Percentiles rank a stretch among this genome's conserved stretches.
phyloP scores from a whole-genome alignment of 2,329 filamentous ascomycete genomes.

The Colletotrichum lentis region DNA sequence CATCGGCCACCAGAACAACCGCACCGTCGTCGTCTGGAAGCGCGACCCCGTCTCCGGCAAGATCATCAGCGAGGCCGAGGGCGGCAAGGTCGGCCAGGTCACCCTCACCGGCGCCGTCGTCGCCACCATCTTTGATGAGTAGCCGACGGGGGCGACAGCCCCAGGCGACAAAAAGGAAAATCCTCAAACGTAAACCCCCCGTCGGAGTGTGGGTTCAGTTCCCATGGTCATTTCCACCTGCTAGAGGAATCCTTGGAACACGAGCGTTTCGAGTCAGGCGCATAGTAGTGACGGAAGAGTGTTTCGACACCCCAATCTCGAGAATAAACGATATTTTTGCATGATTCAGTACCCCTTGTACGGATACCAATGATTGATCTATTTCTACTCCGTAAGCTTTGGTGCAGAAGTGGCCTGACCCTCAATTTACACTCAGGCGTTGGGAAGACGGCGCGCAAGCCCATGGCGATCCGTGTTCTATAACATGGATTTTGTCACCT shows the following conservation, averaged over 20 bases:
- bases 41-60: constrained; percentile 36
- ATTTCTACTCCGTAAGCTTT: no score
- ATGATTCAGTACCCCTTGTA: no score
- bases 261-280: background rate
- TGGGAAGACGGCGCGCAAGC: no score
- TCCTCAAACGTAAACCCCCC: no score
- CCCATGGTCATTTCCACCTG: background rate
- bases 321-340: background rate
- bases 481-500: no score
- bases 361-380: no score
- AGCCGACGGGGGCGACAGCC: background rate
- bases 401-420: background rate
- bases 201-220: background rate
- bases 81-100: constrained; percentile 38
- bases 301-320: background rate
- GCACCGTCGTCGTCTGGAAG: constrained; percentile 38
- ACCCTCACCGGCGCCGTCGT: constrained; percentile 38
- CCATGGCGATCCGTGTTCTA: no score
- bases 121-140: constrained; percentile 39
- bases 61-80: constrained; percentile 38
- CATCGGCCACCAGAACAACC: constrained; percentile 38
- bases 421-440: no score
- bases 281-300: background rate
- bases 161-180: background rate
- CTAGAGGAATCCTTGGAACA: background rate